Conservation (phyloP, 2,329 filamentous ascomycete genomes). For the Xylariaceae sp. region DNA sequence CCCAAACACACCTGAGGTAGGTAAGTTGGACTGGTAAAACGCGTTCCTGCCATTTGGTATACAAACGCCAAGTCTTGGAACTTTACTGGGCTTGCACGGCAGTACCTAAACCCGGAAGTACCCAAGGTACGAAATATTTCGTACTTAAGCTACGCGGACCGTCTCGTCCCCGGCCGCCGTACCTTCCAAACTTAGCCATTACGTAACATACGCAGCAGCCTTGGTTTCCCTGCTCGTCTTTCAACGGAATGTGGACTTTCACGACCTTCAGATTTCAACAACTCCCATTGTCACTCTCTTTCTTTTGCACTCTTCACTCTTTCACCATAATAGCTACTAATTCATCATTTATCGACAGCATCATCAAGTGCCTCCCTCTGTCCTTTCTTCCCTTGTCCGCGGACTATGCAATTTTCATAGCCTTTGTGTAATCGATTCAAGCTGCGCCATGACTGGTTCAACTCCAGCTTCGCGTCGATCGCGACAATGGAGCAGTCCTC, state of each 20-base stretch:
- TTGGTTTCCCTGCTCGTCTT: neutral
- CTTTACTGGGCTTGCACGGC: too few relatives aligned
- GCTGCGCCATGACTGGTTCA: conserved; percentile 39
- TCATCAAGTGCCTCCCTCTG: neutral
- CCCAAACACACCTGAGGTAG: too few relatives aligned
- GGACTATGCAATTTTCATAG: conserved; percentile 23
- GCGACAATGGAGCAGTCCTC: conserved; percentile 38
- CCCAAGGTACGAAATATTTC: too few relatives aligned
- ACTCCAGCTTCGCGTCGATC: conserved; percentile 36
- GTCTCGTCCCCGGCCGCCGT: too few relatives aligned
- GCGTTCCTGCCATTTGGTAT: too few relatives aligned
- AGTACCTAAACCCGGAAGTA: too few relatives aligned
- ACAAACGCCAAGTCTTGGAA: too few relatives aligned
- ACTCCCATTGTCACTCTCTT: neutral
- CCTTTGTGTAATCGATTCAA: neutral
- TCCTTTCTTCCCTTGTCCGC: neutral
- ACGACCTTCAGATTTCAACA: neutral
- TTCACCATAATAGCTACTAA: neutral
- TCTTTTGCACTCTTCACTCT: neutral
- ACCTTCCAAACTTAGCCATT: neutral
- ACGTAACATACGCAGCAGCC: neutral
- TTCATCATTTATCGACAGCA: conserved; percentile 3
- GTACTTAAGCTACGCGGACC: too few relatives aligned
- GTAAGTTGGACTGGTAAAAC: too few relatives aligned
- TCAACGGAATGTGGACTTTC: neutral